Percentiles rank a stretch among this genome's conserved stretches.
These are phyloP conservation scores for Metarhizium rileyi DNA, from an alignment of 2,329 filamentous ascomycete species.

Conservation along the genomic window DNA sequence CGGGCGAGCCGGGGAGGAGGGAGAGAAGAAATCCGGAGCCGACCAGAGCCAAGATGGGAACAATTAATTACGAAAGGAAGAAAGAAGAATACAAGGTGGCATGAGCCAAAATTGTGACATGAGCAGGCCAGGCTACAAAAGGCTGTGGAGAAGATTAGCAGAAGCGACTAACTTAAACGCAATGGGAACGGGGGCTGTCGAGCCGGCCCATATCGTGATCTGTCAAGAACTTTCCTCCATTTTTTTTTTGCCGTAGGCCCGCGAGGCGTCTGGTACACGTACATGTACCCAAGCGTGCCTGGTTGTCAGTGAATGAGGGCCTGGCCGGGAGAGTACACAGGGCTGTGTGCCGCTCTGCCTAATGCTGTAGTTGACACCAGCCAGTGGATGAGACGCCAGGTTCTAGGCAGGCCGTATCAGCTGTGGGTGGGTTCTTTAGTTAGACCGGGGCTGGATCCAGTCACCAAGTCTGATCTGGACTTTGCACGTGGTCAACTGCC, in stretches of 20 bases:
- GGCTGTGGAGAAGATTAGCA: not conserved
- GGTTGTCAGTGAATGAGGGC: too few species aligned
- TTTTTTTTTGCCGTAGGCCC: not conserved
- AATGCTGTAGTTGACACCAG: too few species aligned
- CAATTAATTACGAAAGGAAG: not conserved
- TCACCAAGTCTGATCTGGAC: too few species aligned
- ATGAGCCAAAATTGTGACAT: not conserved
- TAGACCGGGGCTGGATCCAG: too few species aligned
- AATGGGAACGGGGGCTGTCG: not conserved
- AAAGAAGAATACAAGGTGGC: not conserved
- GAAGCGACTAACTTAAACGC: constrained; percentile 1
- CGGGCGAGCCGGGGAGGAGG: constrained; percentile 1
- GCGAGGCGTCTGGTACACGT: not conserved
- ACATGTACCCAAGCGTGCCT: too few species aligned
- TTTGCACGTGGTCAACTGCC: too few species aligned
- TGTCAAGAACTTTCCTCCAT: constrained; percentile 9
- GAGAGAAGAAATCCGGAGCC: not conserved
- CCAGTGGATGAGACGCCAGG: too few species aligned
- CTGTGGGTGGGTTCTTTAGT: too few species aligned
- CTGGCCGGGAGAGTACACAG: too few species aligned
- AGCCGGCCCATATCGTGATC: constrained; percentile 8
- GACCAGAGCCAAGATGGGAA: not conserved
- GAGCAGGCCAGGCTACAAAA: constrained; percentile 4
- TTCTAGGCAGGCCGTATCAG: too few species aligned
- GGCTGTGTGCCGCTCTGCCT: too few species aligned